phyloP scores from a whole-genome alignment of 2,329 filamentous ascomycete species.

The Helminthosporium solani region DNA sequence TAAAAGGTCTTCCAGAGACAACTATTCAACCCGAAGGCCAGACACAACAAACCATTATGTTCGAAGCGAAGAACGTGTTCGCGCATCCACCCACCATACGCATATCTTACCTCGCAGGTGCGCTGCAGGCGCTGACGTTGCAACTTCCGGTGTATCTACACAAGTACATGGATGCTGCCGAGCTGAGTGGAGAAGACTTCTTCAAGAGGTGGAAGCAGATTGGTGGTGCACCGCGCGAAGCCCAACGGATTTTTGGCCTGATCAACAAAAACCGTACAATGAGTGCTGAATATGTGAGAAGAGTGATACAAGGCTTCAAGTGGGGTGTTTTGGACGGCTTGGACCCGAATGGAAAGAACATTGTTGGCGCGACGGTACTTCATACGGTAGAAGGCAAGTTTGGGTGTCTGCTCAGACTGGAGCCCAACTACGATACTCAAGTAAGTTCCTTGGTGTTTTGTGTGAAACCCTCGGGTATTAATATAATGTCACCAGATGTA shows the following conservation, averaged over 20 bases:
- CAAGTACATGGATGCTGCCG: conserved; percentile 95
- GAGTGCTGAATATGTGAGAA: conserved; percentile 68
- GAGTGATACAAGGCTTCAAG: conserved; percentile 77
- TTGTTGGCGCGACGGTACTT: conserved; percentile 85
- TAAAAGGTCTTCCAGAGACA: conserved; percentile 85
- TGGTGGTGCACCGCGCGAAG: conserved; percentile 80
- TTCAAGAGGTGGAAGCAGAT: conserved; percentile 99
- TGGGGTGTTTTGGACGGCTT: conserved; percentile 85
- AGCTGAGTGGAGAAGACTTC: conserved; percentile 86
- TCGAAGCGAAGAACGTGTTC: conserved; percentile 82
- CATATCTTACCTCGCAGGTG: conserved; percentile 90
- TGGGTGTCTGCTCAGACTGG: conserved; percentile 87
- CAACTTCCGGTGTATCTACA: conserved; percentile 86
- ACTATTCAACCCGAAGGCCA: conserved; percentile 73
- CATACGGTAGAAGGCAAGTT: conserved; percentile 87
- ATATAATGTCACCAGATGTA: conserved; percentile 70
- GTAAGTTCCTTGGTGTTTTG: conserved; percentile 55
- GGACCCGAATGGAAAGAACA: conserved; percentile 89
- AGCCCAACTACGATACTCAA: conserved; percentile 90
- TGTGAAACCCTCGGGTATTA: conserved; percentile 7
- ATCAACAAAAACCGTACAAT: conserved; percentile 63
- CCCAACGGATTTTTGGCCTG: conserved; percentile 80
- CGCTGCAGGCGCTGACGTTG: conserved; percentile 86
- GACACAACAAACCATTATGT: conserved; percentile 91
- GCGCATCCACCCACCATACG: conserved; percentile 84